phyloP scores from a whole-genome alignment of 1,139 yeast genomes.

The Lodderomyces elongisporus region DNA sequence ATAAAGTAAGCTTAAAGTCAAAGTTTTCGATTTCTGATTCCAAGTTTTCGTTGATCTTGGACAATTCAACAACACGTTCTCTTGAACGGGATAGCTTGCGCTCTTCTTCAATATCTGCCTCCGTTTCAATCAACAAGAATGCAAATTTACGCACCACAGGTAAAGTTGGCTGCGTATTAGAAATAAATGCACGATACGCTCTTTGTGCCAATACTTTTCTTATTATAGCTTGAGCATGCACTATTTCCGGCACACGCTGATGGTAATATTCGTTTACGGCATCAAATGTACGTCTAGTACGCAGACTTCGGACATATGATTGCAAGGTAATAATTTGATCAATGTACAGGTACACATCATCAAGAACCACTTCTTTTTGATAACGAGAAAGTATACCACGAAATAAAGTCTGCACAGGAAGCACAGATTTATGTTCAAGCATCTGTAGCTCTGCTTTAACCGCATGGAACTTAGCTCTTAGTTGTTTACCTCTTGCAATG shows the following conservation, averaged over 20 bases:
- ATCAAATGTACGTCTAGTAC: constrained; percentile 30
- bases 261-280: constrained; percentile 50
- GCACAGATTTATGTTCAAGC: constrained; percentile 19
- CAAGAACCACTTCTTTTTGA: constrained; percentile 42
- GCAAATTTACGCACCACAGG: constrained; percentile 75
- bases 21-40: constrained; percentile 74
- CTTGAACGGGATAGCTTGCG: constrained; percentile 62
- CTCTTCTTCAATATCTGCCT: constrained; percentile 72
- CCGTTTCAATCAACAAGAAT: constrained; percentile 68
- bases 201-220: constrained; percentile 63
- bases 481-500: constrained; percentile 38
- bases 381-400: constrained; percentile 51
- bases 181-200: constrained; percentile 70
- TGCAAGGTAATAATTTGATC: constrained; percentile 43
- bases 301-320: constrained; percentile 43
- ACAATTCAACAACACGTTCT: constrained; percentile 60
- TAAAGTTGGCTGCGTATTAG: constrained; percentile 71
- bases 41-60: constrained; percentile 59
- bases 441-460: constrained; percentile 21
- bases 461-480: constrained; percentile 24
- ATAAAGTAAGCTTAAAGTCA: constrained; percentile 73
- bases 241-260: constrained; percentile 50
- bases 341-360: constrained; percentile 47
- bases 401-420: constrained; percentile 31
- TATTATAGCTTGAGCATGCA: constrained; percentile 70